Evolutionary conservation across 495 filamentous ascomycete species (phyloP).

Genomic region (Parmelia sp.): DNA sequence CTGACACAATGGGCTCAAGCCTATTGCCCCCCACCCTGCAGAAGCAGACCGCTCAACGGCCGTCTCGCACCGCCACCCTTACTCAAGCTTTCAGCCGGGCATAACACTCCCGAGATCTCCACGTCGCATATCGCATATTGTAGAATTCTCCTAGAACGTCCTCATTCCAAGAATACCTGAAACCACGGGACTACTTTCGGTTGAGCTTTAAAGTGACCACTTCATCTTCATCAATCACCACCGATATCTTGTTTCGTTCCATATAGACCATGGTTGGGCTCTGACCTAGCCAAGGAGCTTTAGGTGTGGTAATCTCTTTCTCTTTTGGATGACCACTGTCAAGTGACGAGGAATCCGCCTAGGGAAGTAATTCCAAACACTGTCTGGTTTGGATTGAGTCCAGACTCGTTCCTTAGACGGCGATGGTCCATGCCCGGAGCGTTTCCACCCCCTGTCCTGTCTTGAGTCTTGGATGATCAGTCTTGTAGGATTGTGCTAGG

Average conservation of each 20-base stretch:
- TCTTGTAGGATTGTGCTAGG: not conserved
- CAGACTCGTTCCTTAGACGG: too few relatives aligned
- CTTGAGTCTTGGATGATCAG: not conserved
- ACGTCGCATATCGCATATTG: constrained; percentile 25
- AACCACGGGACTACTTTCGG: constrained; percentile 12
- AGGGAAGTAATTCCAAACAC: too few relatives aligned
- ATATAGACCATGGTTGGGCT: not conserved
- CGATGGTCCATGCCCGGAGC: not conserved
- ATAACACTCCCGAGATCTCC: constrained; percentile 17
- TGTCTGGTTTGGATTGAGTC: not conserved
- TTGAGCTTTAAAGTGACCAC: constrained; percentile 19
- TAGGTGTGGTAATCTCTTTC: not conserved
- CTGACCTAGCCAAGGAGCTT: not conserved
- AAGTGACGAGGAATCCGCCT: too few relatives aligned
- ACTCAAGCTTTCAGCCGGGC: not conserved
- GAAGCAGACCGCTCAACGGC: constrained; percentile 6
- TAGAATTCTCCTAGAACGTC: constrained; percentile 18
- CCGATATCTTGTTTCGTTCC: not conserved
- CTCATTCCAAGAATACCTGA: constrained; percentile 19
- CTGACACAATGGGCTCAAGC: constrained; percentile 1
- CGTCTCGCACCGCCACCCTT: constrained; percentile 13
- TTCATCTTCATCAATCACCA: not conserved
- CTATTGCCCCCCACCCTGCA: constrained; percentile 13
- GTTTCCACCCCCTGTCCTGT: not conserved
- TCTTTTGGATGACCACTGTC: not conserved